Evolutionary conservation across 345 rosid species (phyloP), one percentile per base, ranked within the genome.

Genomic region (Eucalyptus regnans): DNA sequence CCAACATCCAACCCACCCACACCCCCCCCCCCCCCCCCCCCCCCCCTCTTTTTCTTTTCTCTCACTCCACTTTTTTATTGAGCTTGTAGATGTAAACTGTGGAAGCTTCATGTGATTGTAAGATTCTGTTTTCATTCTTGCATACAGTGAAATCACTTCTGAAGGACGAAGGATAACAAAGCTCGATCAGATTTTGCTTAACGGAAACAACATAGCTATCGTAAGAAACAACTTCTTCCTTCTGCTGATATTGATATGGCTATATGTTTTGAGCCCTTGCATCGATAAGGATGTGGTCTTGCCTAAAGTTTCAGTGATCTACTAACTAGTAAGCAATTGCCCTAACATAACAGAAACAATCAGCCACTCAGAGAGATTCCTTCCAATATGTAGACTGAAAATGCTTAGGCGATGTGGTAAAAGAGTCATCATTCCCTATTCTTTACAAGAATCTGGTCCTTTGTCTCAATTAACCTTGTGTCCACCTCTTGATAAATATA

Each of bases 141-240:
- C 86, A 64, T 58, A 22, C 92, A 97, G 99, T 90, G 99, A 97
- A 93, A 95, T 98, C 89, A 94, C 99, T 46, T 86, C 98, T 56
- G 99, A 98, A 93, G 99, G 99, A 86, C 93, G 96, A 87, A 91
- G 99, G 89, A 94, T 97, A 64, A 96, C 99, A 41, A 98, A 97
- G 96, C 99, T 97, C 87, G 98, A 97, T 93, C 99, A 97, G 91
- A 98, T 98, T 89, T 90, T 98, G 89, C 98, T 96, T 86, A 98
- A 97, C 33, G 99, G 99, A 88, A 98, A 97, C 94, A 96, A 97
- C 93, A 97, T 97, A 87, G 99, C 99, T 80, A 96, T 96, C 89
- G 98, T 97, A 93, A 95, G 99, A 93, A 18, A 58, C 44, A 14
- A 17, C 83, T 31, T 52, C 79, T 46, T n/a, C 58, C 15, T 79